Base-by-base conservation (phyloP, 768 basidiomycete genomes). In the Lactarius sanguifluus region DNA sequence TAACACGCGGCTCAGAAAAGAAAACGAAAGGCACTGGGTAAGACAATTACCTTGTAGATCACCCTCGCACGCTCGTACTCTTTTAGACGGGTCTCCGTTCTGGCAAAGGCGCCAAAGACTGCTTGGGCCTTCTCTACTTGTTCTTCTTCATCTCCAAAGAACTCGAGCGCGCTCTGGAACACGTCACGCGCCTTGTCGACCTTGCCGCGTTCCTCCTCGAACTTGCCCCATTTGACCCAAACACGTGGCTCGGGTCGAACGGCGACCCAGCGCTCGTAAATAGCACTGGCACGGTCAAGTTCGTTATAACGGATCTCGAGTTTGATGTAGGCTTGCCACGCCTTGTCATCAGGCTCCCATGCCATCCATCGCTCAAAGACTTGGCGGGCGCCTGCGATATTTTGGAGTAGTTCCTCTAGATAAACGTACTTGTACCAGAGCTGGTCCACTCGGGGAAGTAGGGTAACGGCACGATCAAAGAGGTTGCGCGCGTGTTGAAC, bases 401-500 rank as follows among this genome's bases (percentile, higher is more conserved):
- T 98, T 72, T 96, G 91, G 15, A 99, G 84, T 3, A 99, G 85
- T 75, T 99, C 97, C 75, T 99, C 97, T 62, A 99, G 86, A 77
- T 97, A 98, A 66, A 99, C 96, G 64, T 98, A 99, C 77, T 98
- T 98, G 85, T 98, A 98, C 97, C 97, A 98, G 8, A 99, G 83
- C 74, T 96, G 91, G 76, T 99, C 96, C 58, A 99, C 88, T 55
- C 97, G 89, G 12, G 97, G 97, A 30, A 99, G 87, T 1, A 98
- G 83, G 6, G 96, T 99, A 68, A 99, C 95, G 2, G 95, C 94
- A 70, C 97, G 87, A 80, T 99, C 97, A 76, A 93, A 98, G 28
- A 98, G 83, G 78, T 99, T 99, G 59, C 97, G 89, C 0, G 97
- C 89, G 71, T 98, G 97, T 73, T 96, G 92, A 61, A 99, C 93